These are phyloP conservation scores for Leavenworthia alabamica DNA, from an alignment of 345 rosid species.

Conservation along the genomic window DNA sequence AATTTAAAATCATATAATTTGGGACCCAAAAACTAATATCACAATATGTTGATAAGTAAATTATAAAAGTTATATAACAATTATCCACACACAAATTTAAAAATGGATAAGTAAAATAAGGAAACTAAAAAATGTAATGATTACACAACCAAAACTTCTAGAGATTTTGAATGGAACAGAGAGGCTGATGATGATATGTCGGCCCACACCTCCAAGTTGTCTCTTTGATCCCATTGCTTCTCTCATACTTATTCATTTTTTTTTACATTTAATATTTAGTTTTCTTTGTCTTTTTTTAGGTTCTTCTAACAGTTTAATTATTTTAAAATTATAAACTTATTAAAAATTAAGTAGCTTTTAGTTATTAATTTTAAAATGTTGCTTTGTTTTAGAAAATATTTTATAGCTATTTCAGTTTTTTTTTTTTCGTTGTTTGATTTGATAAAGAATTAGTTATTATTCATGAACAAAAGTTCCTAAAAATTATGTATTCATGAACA, in stretches of 20 bases:
- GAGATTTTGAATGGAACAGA: conserved; percentile 26
- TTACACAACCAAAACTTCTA: conserved; percentile 25
- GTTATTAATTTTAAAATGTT: background rate
- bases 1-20: background rate
- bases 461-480: background rate
- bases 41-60: background rate
- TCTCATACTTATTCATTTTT: conserved; percentile 25
- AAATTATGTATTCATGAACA: too few species aligned
- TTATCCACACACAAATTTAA: background rate
- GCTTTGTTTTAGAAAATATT: background rate
- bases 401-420: background rate
- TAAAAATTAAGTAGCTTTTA: background rate
- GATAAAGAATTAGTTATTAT: background rate
- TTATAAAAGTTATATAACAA: background rate
- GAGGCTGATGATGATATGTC: conserved; percentile 35
- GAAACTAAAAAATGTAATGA: conserved; percentile 20
- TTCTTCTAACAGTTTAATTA: conserved; percentile 10
- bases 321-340: background rate
- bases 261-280: background rate
- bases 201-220: conserved; percentile 33
- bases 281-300: conserved; percentile 16
- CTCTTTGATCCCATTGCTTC: conserved; percentile 31
- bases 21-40: background rate
- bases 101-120: conserved; percentile 6
- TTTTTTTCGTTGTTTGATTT: background rate